Percentiles rank a stretch among this genome's conserved stretches.
Evolutionary conservation across 495 filamentous ascomycete species (phyloP).

Genomic region (Aspergillus carlsbadensis): DNA sequence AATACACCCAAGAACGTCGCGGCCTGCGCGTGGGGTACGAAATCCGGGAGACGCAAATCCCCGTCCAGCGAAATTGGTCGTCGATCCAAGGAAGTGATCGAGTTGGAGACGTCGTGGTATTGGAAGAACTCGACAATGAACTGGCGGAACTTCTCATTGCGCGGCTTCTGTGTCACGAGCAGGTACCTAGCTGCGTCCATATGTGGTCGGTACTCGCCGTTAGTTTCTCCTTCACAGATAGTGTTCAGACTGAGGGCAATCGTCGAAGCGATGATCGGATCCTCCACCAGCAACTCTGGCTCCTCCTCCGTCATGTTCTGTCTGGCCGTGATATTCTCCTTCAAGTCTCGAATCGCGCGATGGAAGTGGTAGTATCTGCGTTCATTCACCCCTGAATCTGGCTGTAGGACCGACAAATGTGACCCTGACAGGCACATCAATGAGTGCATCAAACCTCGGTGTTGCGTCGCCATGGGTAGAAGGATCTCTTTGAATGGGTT

Average conservation of each 20-base stretch:
- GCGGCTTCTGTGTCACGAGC: slow-evolving; percentile 57
- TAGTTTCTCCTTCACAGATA: slow-evolving; percentile 72
- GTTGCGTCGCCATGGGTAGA: slow-evolving; percentile 78
- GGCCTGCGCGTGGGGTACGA: slow-evolving; percentile 70
- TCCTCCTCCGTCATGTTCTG: slow-evolving; percentile 28
- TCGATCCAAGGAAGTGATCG: slow-evolving; percentile 68
- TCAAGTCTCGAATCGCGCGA: slow-evolving; percentile 44
- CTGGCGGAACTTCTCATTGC: slow-evolving; percentile 64
- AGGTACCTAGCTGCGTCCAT: slow-evolving; percentile 74
- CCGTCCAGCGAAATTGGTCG: slow-evolving; percentile 54
- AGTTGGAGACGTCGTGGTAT: slow-evolving; percentile 82
- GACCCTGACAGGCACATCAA: slow-evolving; percentile 83
- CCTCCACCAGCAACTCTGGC: slow-evolving; percentile 44
- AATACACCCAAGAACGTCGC: slow-evolving; percentile 81
- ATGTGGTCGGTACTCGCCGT: slow-evolving; percentile 78
- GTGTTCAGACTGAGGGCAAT: slow-evolving; percentile 80
- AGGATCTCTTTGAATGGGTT: slow-evolving; percentile 90
- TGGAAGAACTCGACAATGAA: slow-evolving; percentile 94
- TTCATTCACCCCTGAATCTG: slow-evolving; percentile 43
- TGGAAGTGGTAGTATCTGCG: slow-evolving; percentile 51
- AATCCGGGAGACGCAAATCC: slow-evolving; percentile 64
- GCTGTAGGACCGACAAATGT: slow-evolving; percentile 60
- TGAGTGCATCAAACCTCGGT: slow-evolving; percentile 89
- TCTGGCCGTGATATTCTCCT: slow-evolving; percentile 43
- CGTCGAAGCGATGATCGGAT: slow-evolving; percentile 72